A percentile compares a stretch with the other conserved stretches of the same genome.
Evolutionary conservation across 2,329 filamentous ascomycete species (phyloP).

Genomic region (Fusarium sp.): DNA sequence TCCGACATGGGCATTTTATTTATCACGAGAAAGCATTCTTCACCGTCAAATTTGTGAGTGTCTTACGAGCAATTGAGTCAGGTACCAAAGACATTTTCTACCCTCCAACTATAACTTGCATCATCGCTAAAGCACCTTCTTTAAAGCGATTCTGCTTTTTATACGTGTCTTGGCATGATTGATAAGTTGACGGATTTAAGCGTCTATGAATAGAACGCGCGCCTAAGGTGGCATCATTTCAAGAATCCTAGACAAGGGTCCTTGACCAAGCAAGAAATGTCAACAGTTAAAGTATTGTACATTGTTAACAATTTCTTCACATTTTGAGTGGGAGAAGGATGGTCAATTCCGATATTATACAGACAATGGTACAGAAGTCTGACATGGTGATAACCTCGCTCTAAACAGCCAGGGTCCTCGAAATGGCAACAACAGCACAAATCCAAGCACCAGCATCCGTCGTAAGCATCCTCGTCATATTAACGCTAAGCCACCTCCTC

Average conservation of each 20-base stretch:
- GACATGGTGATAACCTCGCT: neutral
- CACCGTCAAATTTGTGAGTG: neutral
- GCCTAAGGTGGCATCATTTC: neutral
- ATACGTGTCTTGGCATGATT: slow-evolving; percentile 3
- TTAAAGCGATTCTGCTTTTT: neutral
- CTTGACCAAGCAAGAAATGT: neutral
- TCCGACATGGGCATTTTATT: neutral
- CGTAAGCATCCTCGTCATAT: slow-evolving; percentile 49
- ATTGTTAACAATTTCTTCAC: neutral
- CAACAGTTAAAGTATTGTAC: neutral
- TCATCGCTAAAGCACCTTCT: neutral
- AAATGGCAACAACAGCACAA: slow-evolving; percentile 48
- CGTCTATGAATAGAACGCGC: slow-evolving; percentile 2
- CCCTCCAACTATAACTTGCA: neutral
- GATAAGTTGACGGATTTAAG: slow-evolving; percentile 5
- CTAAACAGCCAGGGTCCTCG: slow-evolving; percentile 39
- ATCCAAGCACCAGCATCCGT: slow-evolving; percentile 51
- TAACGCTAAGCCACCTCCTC: slow-evolving; percentile 49
- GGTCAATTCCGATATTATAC: neutral
- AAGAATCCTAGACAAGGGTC: neutral
- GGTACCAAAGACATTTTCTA: neutral
- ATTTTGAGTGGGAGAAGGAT: neutral
- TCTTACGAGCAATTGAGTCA: neutral
- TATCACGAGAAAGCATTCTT: neutral
- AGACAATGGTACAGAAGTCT: neutral